Evolutionary conservation across 345 rosid species (phyloP).

Genomic region (Toxicodendron radicans): DNA sequence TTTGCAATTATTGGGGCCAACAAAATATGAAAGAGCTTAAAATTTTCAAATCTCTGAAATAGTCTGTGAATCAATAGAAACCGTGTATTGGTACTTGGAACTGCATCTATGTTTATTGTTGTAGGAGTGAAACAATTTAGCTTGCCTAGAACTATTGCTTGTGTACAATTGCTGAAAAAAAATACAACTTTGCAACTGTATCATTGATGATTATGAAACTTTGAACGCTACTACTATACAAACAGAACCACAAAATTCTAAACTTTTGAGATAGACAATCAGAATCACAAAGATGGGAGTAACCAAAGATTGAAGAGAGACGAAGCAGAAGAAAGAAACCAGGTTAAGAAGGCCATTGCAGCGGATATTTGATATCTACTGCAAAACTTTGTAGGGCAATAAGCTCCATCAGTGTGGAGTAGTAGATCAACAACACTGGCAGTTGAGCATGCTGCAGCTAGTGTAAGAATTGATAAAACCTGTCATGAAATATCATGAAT

Average conservation of each 20-base stretch:
- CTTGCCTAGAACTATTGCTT: neutral
- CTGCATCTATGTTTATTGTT: neutral
- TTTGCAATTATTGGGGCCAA: neutral
- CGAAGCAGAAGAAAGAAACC: constrained; percentile 76
- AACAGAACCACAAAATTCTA: constrained; percentile 4
- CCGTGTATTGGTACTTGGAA: neutral
- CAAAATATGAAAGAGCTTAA: neutral
- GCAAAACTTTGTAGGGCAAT: constrained; percentile 58
- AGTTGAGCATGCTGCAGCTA: constrained; percentile 80
- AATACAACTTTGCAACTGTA: constrained; percentile 3
- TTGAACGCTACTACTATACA: neutral
- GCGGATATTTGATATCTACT: constrained; percentile 80
- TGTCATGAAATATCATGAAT: constrained; percentile 23
- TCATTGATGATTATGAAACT: neutral
- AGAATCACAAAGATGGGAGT: constrained; percentile 62
- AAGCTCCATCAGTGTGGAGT: constrained; percentile 31
- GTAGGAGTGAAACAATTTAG: neutral
- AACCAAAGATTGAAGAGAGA: constrained; percentile 86
- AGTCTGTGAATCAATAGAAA: neutral
- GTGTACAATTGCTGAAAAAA: constrained; percentile 15
- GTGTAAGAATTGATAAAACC: constrained; percentile 69
- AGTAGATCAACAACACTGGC: constrained; percentile 81
- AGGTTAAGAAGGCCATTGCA: constrained; percentile 81
- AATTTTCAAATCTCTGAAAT: neutral
- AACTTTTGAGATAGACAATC: neutral